Evolutionary conservation across 306 rosid genomes (phyloP), one percentile per base, ranked within the genome.

Genomic region (Lathyrus tuberosus): DNA sequence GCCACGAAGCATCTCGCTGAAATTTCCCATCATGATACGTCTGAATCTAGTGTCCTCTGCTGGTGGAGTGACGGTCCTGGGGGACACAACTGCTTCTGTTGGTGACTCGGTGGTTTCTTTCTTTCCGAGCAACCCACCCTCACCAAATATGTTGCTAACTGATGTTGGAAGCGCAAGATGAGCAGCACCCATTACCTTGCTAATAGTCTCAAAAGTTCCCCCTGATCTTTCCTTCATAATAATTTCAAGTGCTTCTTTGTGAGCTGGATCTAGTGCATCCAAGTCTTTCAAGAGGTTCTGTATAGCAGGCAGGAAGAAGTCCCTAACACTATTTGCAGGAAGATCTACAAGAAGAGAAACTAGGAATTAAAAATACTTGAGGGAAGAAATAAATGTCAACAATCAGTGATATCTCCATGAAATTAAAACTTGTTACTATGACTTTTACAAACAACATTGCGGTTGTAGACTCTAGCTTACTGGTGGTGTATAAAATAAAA

Each of bases 161-260:
- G 96, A 89, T 16, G 99, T 86, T 6, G 99, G 89, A 67, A 94
- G 80, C 67, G 91, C 97, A 33, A 91, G 82, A 75, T 86, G 97
- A 53, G 96, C 89, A 54, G 94, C 89, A 70, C 96, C 92, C 99
- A 94, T 88, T 76, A 87, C 99, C 88, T 94, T 94, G 73, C 94
- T 85, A 65, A 94, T 84, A 33, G 85, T 72, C 17, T 94, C 99
- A 35, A 94, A 83, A 56, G 97, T 83, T 80, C 99, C 99, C 57
- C 99, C 96, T 18, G 95, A 88, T 83, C 95, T 86, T 76, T 94
- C 99, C 87, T 83, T 90, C 95, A 91, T 74, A 80, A 94, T 84
- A 58, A 91, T 94, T 84, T 94, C 99, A 51, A 94, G 96, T 72
- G 97, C 99, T 82, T 94, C 97, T 86, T 88, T 94, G 86, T 94